A percentile compares a stretch with the other conserved stretches of the same genome.
These are phyloP conservation scores for Pichia sp. DNA, from an alignment of 1,139 yeast species.

Conservation along the genomic window DNA sequence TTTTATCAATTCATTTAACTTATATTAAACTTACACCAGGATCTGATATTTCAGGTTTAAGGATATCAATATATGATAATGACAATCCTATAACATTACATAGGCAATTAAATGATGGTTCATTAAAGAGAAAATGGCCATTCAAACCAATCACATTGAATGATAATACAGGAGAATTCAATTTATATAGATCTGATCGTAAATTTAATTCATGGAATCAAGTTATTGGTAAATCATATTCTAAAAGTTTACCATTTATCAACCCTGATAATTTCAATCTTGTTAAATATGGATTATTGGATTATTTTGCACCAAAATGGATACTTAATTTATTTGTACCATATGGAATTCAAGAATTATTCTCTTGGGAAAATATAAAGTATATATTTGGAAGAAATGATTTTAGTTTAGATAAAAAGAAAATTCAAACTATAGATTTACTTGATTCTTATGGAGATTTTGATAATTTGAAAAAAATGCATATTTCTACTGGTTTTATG, in stretches of 20 bases:
- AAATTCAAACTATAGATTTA: conserved; percentile 5
- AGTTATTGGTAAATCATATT: conserved; percentile 10
- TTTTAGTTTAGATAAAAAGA: not conserved
- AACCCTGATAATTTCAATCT: not conserved
- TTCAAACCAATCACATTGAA: conserved; percentile 8
- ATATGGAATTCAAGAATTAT: conserved; percentile 9
- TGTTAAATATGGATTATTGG: conserved; percentile 4
- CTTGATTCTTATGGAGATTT: conserved; percentile 7
- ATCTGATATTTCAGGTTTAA: conserved; percentile 10
- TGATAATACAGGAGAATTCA: conserved; percentile 2
- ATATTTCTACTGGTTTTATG: conserved; percentile 9
- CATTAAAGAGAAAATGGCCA: conserved; percentile 8
- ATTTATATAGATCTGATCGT: conserved; percentile 5
- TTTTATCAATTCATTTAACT: conserved; percentile 10
- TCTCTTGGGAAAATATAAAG: conserved; percentile 5
- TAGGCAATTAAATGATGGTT: not conserved
- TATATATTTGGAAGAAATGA: conserved; percentile 8
- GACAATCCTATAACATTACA: conserved; percentile 2
- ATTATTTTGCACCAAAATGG: conserved; percentile 14
- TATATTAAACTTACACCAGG: conserved; percentile 10
- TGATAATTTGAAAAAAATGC: not conserved
- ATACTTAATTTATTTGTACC: conserved; percentile 11
- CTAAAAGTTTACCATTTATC: conserved; percentile 10
- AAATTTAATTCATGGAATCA: conserved; percentile 9
- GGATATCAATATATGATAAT: conserved; percentile 8